Evolutionary conservation across 1,284 basidiomycete genomes (phyloP).

Genomic region (Ceratobasidium sp.): DNA sequence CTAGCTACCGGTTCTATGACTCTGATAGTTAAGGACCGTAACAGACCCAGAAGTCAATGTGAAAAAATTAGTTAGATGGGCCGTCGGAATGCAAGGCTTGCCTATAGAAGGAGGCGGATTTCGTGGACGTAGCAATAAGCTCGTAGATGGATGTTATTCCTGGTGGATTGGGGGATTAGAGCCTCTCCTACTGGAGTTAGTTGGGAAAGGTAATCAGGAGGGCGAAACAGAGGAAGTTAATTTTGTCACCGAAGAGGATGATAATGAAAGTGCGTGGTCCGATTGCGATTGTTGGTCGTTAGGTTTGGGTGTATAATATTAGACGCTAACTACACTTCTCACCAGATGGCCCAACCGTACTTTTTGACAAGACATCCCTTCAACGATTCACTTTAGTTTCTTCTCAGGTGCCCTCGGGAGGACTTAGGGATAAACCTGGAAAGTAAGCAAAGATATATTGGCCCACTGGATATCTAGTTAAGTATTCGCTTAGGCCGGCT

Average conservation of each 20-base stretch:
- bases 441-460: slow-evolving; percentile 61
- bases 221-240: slow-evolving; percentile 44
- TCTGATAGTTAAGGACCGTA: not conserved
- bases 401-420: slow-evolving; percentile 84
- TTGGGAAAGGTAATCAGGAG: slow-evolving; percentile 53
- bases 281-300: slow-evolving; percentile 66
- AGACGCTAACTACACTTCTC: slow-evolving; percentile 57
- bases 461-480: not conserved
- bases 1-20: no score
- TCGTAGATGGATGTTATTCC: slow-evolving; percentile 98
- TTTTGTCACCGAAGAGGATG: slow-evolving; percentile 41
- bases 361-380: slow-evolving; percentile 60
- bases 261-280: slow-evolving; percentile 60
- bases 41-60: slow-evolving; percentile 63
- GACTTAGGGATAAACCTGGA: slow-evolving; percentile 93
- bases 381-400: slow-evolving; percentile 90
- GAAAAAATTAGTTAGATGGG: slow-evolving; percentile 77
- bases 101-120: slow-evolving; percentile 91
- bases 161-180: slow-evolving; percentile 99
- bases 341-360: slow-evolving; percentile 25
- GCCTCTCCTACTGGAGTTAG: slow-evolving; percentile 71
- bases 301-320: slow-evolving; percentile 50
- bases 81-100: slow-evolving; percentile 84
- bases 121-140: slow-evolving; percentile 92
- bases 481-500: slow-evolving; percentile 58